These are phyloP conservation scores for Phaffia rhodozyma DNA, from an alignment of 1,284 basidiomycete species.

Conservation along the genomic window DNA sequence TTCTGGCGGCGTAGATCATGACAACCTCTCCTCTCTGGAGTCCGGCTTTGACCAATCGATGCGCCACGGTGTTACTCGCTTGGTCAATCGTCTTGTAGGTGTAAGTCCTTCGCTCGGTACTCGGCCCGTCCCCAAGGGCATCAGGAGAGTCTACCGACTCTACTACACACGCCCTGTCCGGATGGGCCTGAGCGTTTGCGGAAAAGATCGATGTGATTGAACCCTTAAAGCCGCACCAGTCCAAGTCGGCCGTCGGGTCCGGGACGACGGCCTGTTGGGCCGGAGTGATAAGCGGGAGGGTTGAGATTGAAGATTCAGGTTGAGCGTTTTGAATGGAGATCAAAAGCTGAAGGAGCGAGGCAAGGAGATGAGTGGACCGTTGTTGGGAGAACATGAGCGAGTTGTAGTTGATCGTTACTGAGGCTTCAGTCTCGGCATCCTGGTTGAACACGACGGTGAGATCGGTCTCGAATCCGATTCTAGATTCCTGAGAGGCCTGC, in stretches of 20 bases:
- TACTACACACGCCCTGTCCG: slow-evolving; percentile 69
- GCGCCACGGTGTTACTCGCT: slow-evolving; percentile 82
- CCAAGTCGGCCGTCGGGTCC: slow-evolving; percentile 72
- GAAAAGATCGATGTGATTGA: slow-evolving; percentile 91
- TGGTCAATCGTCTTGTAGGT: slow-evolving; percentile 72
- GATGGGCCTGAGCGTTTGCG: slow-evolving; percentile 60
- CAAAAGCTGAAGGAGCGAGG: slow-evolving; percentile 73
- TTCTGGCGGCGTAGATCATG: slow-evolving; percentile 96
- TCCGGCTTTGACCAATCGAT: slow-evolving; percentile 74
- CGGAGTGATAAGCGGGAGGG: slow-evolving; percentile 67
- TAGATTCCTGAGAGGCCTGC: slow-evolving; percentile 26
- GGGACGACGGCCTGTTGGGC: slow-evolving; percentile 63
- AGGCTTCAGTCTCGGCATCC: slow-evolving; percentile 36
- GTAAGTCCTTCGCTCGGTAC: slow-evolving; percentile 48
- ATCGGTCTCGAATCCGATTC: slow-evolving; percentile 61
- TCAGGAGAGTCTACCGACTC: slow-evolving; percentile 51
- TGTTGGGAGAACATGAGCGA: slow-evolving; percentile 78
- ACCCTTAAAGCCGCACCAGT: slow-evolving; percentile 96
- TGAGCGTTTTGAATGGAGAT: slow-evolving; percentile 42
- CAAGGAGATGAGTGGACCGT: slow-evolving; percentile 66
- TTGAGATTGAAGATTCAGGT: slow-evolving; percentile 49
- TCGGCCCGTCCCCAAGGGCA: slow-evolving; percentile 35
- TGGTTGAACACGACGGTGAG: slow-evolving; percentile 56
- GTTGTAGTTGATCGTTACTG: slow-evolving; percentile 82
- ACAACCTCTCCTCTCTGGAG: slow-evolving; percentile 91